phyloP scores from a whole-genome alignment of 371 early-diverging fungal genomes.

The Parasitella parasitica region DNA sequence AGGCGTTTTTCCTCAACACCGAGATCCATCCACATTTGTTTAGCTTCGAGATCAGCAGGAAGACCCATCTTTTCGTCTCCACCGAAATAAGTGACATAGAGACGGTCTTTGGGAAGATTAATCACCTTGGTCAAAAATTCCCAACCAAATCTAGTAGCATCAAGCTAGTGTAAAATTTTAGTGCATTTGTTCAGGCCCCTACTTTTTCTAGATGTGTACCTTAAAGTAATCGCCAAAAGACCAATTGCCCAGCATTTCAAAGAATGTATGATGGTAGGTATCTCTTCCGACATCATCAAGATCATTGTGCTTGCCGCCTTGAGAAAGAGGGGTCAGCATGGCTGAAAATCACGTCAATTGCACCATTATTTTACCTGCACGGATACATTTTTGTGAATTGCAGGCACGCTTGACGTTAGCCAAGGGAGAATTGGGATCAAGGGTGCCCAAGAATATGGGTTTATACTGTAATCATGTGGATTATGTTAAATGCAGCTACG shows the following conservation, averaged over 20 bases:
- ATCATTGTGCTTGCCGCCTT: slow-evolving; percentile 99
- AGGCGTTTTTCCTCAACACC: slow-evolving; percentile 88
- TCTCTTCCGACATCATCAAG: slow-evolving; percentile 99
- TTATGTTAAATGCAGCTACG: too few species aligned
- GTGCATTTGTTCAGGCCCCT: background rate
- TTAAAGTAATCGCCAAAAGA: slow-evolving; percentile 99
- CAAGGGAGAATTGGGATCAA: slow-evolving; percentile 89
- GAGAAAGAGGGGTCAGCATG: too few species aligned
- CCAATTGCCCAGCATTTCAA: slow-evolving; percentile 99
- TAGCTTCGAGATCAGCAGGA: slow-evolving; percentile 91
- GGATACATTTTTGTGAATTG: slow-evolving; percentile 98
- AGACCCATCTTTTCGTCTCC: slow-evolving; percentile 87
- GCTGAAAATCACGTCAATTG: background rate
- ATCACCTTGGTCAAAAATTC: slow-evolving; percentile 93
- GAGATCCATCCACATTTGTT: slow-evolving; percentile 91
- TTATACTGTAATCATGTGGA: slow-evolving; percentile 73
- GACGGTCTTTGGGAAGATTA: slow-evolving; percentile 81
- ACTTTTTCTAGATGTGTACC: slow-evolving; percentile 34
- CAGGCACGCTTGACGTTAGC: slow-evolving; percentile 91
- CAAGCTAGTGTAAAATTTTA: slow-evolving; percentile 20
- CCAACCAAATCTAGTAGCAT: slow-evolving; percentile 90
- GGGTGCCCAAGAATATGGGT: slow-evolving; percentile 96
- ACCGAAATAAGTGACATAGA: slow-evolving; percentile 99
- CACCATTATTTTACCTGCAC: slow-evolving; percentile 77
- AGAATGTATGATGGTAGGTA: slow-evolving; percentile 99